These are phyloP conservation scores for Prunus kanzakura DNA, from an alignment of 306 rosid genomes.

Conservation along the genomic window DNA sequence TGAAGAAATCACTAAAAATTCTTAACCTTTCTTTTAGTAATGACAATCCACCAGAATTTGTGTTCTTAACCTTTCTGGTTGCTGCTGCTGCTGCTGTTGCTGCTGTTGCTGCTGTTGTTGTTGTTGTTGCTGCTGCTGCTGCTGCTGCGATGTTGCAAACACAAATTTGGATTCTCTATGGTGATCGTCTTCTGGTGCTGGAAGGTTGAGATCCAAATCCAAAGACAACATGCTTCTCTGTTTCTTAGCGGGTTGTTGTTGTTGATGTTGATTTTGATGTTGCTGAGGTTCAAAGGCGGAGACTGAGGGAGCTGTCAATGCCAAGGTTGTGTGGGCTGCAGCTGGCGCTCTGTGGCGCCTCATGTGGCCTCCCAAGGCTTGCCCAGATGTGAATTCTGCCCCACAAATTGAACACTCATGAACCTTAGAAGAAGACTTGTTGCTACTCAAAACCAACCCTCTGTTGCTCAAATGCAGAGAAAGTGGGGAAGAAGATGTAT, in stretches of 20 bases:
- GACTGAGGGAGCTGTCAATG: constrained; percentile 45
- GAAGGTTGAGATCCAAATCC: constrained; percentile 96
- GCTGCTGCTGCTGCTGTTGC: constrained; percentile 32
- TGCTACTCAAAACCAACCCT: constrained; percentile 32
- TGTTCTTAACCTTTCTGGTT: constrained; percentile 20
- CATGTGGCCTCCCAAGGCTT: constrained; percentile 94
- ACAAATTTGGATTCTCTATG: constrained; percentile 55
- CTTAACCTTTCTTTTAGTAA: constrained; percentile 42
- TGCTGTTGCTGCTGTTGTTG: constrained; percentile 37
- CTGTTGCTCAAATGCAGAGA: constrained; percentile 49
- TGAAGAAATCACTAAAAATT: constrained; percentile 11
- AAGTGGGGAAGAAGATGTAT: constrained; percentile 19
- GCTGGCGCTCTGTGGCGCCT: constrained; percentile 65
- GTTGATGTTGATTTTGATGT: constrained; percentile 9
- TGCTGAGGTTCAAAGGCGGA: constrained; percentile 30
- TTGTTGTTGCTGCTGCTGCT: constrained; percentile 25
- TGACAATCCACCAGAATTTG: constrained; percentile 88
- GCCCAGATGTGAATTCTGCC: constrained; percentile 83
- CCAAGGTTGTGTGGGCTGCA: constrained; percentile 35
- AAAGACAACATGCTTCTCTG: constrained; percentile 46
- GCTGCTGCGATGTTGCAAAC: constrained; percentile 36
- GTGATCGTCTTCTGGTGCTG: constrained; percentile 92
- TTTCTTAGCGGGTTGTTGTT: constrained; percentile 37
- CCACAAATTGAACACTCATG: constrained; percentile 87
- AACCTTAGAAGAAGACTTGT: constrained; percentile 42